Percentiles rank a stretch among this genome's conserved stretches.
phyloP scores from a whole-genome alignment of 495 filamentous ascomycete genomes.

The Chaetomidium leptoderma region DNA sequence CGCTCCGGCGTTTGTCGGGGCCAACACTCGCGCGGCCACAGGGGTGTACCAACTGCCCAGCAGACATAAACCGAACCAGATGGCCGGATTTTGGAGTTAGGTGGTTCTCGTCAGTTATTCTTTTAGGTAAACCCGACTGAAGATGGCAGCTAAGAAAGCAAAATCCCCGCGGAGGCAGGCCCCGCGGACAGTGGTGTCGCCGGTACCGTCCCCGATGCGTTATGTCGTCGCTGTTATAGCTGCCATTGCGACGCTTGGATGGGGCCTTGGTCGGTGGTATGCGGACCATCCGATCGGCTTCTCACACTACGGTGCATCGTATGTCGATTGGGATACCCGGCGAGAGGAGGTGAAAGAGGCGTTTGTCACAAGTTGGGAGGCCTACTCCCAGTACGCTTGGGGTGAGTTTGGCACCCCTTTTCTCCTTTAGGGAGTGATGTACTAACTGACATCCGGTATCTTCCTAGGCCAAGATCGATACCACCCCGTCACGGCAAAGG shows the following conservation, averaged over 20 bases:
- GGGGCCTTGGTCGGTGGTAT: neutral
- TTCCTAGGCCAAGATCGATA: constrained; percentile 88
- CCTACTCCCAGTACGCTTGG: constrained; percentile 90
- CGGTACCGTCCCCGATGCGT: neutral
- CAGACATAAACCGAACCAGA: neutral
- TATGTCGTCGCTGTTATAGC: neutral
- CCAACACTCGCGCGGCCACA: neutral
- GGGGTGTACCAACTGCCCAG: neutral
- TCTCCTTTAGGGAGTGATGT: neutral
- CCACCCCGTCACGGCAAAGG: constrained; percentile 70
- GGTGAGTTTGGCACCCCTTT: constrained; percentile 53
- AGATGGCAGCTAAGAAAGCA: neutral
- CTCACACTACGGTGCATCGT: neutral
- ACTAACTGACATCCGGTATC: neutral
- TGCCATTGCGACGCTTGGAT: neutral
- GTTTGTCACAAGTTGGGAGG: constrained; percentile 86
- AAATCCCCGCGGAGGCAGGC: neutral
- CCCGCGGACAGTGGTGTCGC: neutral
- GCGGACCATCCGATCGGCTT: neutral
- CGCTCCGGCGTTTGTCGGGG: too few relatives aligned
- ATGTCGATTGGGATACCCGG: neutral
- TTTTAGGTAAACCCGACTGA: neutral
- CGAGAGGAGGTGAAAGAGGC: constrained; percentile 63
- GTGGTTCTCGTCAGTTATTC: neutral
- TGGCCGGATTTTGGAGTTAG: neutral